phyloP scores from a whole-genome alignment of 2,329 filamentous ascomycete genomes.

The Septoria linicola region DNA sequence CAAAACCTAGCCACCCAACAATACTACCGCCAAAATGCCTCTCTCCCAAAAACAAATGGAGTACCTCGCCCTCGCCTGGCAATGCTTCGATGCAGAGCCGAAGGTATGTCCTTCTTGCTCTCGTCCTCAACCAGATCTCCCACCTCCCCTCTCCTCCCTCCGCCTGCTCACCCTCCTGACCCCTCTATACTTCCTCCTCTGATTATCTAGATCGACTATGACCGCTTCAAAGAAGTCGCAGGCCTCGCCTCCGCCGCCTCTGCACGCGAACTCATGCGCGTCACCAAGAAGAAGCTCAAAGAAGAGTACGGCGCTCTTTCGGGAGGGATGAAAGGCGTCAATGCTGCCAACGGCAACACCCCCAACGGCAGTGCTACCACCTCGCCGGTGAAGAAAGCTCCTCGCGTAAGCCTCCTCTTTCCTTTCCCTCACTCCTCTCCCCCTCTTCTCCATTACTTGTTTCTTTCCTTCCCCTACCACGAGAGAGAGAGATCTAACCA shows the following conservation, averaged over 20 bases:
- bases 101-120: constrained; percentile 28
- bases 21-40: constrained; percentile 22
- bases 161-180: neutral
- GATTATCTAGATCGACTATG: constrained; percentile 36
- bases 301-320: constrained; percentile 30
- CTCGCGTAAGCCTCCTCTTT: neutral
- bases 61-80: constrained; percentile 35
- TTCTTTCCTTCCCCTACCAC: neutral
- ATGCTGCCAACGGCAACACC: neutral
- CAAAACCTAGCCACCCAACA: neutral
- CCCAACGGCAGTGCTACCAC: neutral
- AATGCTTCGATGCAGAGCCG: constrained; percentile 37
- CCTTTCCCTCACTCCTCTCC: too few relatives aligned
- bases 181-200: too few relatives aligned
- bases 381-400: constrained; percentile 4
- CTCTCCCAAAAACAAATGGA: constrained; percentile 33
- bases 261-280: constrained; percentile 37
- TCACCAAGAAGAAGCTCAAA: constrained; percentile 38
- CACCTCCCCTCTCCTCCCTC: neutral
- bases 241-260: constrained; percentile 30
- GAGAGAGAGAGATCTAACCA: neutral
- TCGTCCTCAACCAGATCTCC: too few relatives aligned
- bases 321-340: constrained; percentile 3
- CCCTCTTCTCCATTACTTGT: neutral
- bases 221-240: constrained; percentile 34